Base-by-base conservation (phyloP, 2,329 filamentous ascomycete genomes). In the Microdochium paspali region DNA sequence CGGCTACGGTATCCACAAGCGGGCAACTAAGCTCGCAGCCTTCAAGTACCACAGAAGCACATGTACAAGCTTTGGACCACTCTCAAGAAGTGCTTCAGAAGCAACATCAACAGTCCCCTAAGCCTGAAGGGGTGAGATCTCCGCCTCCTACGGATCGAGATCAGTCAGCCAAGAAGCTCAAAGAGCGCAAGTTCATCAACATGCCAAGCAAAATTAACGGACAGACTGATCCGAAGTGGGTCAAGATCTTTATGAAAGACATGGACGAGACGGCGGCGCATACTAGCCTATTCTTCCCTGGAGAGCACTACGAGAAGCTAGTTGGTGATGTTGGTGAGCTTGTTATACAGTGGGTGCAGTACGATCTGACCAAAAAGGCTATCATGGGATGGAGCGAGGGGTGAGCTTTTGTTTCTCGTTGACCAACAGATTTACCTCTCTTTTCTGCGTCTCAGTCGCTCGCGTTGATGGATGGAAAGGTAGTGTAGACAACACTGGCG, bases 221-320 rank as follows among this genome's bases (percentile, higher is more conserved):
- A 6, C 68, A 72, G 50, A 68, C 73, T 40, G 88, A 95, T 61
- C 68, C 76, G 4, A 79, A 82, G 15, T 95, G 90, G 90, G 70
- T 90, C 1, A 74, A 83, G 42, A 77, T 95, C 2, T 83, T 82
- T 57, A 93, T 96, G 86, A 77, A 84, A 49, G 82, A 81, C 46
- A 81, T 93, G 51, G 90, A 95, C 59, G 87, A 95, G 64, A 85
- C 95, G 1, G 82, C 80, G 6, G 90, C 90, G 10, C 90, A 95
- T 61, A 91, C 87, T 51, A 84, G 85, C 0, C 68, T 95, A 46
- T 95, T 95, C 67, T 79, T 87, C 12, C 67, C 80, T 0, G 82
- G 84, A 6, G 74, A 81, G 50, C 83, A 87, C 49, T 91, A 93
- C 59, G 85, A 90, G 56, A 68, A 67, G 52, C 67, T 91, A n/a